A percentile compares a stretch with the other conserved stretches of the same genome.
phyloP scores from a whole-genome alignment of 2,329 filamentous ascomycete species.

The Monilinia fructicola region DNA sequence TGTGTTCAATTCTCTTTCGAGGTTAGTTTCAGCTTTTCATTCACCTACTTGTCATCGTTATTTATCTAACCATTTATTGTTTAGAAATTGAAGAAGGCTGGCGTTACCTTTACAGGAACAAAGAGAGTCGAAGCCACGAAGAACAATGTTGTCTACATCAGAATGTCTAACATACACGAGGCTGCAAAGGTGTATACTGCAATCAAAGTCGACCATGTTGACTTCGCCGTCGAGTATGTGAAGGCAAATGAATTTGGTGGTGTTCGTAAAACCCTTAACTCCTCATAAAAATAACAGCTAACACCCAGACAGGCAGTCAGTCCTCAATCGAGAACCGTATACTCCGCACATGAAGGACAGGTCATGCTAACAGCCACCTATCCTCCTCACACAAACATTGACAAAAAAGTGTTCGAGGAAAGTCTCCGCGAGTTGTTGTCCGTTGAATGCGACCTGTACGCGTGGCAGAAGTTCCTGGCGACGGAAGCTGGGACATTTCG shows the following conservation, averaged over 20 bases:
- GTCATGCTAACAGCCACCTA: conserved; percentile 51
- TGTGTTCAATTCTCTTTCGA: conserved; percentile 30
- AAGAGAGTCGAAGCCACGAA: conserved; percentile 24
- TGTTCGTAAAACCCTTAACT: conserved; percentile 24
- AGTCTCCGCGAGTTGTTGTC: conserved; percentile 47
- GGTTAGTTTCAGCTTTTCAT: conserved; percentile 26
- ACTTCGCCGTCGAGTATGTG: conserved; percentile 36
- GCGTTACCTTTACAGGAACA: conserved; percentile 23
- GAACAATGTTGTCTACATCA: conserved; percentile 30
- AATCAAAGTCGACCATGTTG: conserved; percentile 29
- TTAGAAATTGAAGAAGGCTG: conserved; percentile 29
- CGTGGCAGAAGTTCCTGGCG: conserved; percentile 47
- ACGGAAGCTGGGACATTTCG: conserved; percentile 48
- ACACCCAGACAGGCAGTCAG: conserved; percentile 38
- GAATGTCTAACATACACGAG: conserved; percentile 34
- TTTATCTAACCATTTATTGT: conserved; percentile 15
- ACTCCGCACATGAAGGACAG: conserved; percentile 55
- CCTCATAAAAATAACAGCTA: neutral
- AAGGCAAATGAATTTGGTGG: conserved; percentile 26
- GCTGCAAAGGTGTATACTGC: conserved; percentile 32
- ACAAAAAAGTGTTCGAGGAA: conserved; percentile 42
- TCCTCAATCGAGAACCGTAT: conserved; percentile 26
- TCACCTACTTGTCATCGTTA: neutral
- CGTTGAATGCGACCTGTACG: conserved; percentile 53
- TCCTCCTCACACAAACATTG: conserved; percentile 31